phyloP scores from a whole-genome alignment of 83 land plant genomes.

The Thuja plicata region DNA sequence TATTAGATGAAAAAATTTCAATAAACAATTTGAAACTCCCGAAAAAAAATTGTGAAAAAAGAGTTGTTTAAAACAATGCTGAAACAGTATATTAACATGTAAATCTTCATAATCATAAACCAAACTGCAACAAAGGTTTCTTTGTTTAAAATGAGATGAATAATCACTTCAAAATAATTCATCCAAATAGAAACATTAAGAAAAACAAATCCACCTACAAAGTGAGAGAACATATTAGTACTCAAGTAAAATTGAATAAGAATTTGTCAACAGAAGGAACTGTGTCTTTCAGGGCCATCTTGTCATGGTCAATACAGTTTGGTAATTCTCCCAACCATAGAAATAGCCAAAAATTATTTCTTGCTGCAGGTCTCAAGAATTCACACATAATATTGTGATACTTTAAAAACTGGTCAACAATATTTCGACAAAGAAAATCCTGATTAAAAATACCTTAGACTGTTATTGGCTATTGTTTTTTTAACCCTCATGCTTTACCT shows the following conservation, averaged over 20 bases:
- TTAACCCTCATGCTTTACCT: too few species aligned
- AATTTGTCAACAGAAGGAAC: neutral
- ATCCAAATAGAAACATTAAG: neutral
- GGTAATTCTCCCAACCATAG: too few species aligned
- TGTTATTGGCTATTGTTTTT: too few species aligned
- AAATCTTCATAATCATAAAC: neutral
- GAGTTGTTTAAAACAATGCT: neutral
- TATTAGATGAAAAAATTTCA: neutral
- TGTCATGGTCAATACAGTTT: too few species aligned
- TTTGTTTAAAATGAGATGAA: neutral
- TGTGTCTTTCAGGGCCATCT: too few species aligned
- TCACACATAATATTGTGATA: too few species aligned
- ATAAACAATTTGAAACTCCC: neutral
- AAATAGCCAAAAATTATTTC: too few species aligned
- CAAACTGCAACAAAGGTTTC: neutral
- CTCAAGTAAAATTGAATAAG: neutral
- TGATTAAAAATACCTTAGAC: too few species aligned
- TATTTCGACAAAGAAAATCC: too few species aligned
- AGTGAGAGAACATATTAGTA: neutral
- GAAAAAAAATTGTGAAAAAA: neutral
- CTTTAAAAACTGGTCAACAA: too few species aligned
- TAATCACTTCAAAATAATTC: neutral
- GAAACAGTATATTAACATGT: neutral
- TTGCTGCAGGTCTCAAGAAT: too few species aligned
- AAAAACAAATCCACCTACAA: neutral